These are phyloP conservation scores for Microsporum canis DNA, from an alignment of 2,329 filamentous ascomycete species.

Conservation along the genomic window DNA sequence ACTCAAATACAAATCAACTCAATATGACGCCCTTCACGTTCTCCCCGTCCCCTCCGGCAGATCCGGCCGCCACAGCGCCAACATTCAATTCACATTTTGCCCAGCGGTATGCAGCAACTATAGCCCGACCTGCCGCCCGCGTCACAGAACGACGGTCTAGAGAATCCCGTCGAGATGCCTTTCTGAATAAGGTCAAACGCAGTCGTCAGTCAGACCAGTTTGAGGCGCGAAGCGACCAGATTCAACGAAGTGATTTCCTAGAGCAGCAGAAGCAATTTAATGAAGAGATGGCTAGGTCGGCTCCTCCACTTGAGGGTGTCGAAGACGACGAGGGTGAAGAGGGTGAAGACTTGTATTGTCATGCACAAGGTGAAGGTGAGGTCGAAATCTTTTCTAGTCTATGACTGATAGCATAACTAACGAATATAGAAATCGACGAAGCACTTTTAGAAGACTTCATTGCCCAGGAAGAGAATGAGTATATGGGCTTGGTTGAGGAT, in stretches of 20 bases:
- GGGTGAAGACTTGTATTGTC: background rate
- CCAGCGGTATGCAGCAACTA: slow-evolving; percentile 26
- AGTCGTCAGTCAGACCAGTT: slow-evolving; percentile 30
- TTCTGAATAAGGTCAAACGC: slow-evolving; percentile 33
- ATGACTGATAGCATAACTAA: background rate
- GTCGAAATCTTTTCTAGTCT: background rate
- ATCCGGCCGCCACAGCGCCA: background rate
- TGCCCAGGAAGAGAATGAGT: slow-evolving; percentile 12
- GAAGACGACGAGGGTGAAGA: slow-evolving; percentile 17
- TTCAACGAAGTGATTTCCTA: slow-evolving; percentile 33
- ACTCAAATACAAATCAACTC: background rate
- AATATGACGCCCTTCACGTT: background rate
- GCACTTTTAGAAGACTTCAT: slow-evolving; percentile 28
- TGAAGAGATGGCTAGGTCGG: slow-evolving; percentile 27
- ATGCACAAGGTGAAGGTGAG: slow-evolving; percentile 2
- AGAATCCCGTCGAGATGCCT: slow-evolving; percentile 28
- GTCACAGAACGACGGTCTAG: slow-evolving; percentile 19
- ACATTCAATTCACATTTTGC: slow-evolving; percentile 21
- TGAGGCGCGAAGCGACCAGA: slow-evolving; percentile 33
- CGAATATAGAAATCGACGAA: slow-evolving; percentile 13
- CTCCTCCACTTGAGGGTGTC: slow-evolving; percentile 19
- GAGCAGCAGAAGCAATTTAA: slow-evolving; percentile 30
- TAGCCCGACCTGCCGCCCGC: slow-evolving; percentile 25
- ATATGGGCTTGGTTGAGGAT: slow-evolving; percentile 16
- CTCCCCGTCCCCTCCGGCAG: background rate